Percentiles rank a stretch among this genome's conserved stretches.
These are phyloP conservation scores for Steccherinum ochraceum DNA, from an alignment of 768 basidiomycete genomes.

Conservation along the genomic window DNA sequence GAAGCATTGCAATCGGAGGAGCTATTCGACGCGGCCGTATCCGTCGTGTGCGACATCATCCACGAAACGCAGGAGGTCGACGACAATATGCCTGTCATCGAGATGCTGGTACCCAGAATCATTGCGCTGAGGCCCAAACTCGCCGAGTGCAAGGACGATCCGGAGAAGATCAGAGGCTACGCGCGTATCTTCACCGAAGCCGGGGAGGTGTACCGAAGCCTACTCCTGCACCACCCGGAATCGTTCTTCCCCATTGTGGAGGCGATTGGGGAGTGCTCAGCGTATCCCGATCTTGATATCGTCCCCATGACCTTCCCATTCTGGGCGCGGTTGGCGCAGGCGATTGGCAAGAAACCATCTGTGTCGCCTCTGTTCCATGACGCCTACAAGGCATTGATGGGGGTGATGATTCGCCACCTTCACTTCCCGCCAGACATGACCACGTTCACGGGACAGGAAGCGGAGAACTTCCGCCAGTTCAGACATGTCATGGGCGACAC, in stretches of 20 bases:
- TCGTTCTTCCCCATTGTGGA: slow-evolving; percentile 94
- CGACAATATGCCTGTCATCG: slow-evolving; percentile 85
- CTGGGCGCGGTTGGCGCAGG: slow-evolving; percentile 96
- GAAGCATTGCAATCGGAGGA: slow-evolving; percentile 77
- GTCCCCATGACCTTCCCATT: slow-evolving; percentile 97
- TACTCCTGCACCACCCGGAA: slow-evolving; percentile 85
- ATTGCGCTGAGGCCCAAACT: slow-evolving; percentile 66
- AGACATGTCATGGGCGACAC: slow-evolving; percentile 99
- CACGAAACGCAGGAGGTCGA: slow-evolving; percentile 98
- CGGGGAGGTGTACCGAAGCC: slow-evolving; percentile 88
- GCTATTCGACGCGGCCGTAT: slow-evolving; percentile 91
- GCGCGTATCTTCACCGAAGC: slow-evolving; percentile 95
- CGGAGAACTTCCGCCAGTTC: slow-evolving; percentile 91
- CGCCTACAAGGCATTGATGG: slow-evolving; percentile 80
- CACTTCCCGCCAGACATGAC: slow-evolving; percentile 79
- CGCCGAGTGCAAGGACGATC: slow-evolving; percentile 58
- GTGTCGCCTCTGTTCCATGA: slow-evolving; percentile 74
- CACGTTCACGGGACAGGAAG: slow-evolving; percentile 71
- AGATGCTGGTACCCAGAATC: slow-evolving; percentile 82
- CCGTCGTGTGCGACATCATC: slow-evolving; percentile 88
- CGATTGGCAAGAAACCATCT: slow-evolving; percentile 68
- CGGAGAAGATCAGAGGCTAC: slow-evolving; percentile 83
- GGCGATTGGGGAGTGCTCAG: slow-evolving; percentile 89
- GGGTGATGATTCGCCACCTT: slow-evolving; percentile 81
- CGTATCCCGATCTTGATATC: slow-evolving; percentile 90